Percentiles rank a stretch among this genome's conserved stretches.
Conservation (phyloP, 768 basidiomycete genomes). For the Leccinum arenicola region DNA sequence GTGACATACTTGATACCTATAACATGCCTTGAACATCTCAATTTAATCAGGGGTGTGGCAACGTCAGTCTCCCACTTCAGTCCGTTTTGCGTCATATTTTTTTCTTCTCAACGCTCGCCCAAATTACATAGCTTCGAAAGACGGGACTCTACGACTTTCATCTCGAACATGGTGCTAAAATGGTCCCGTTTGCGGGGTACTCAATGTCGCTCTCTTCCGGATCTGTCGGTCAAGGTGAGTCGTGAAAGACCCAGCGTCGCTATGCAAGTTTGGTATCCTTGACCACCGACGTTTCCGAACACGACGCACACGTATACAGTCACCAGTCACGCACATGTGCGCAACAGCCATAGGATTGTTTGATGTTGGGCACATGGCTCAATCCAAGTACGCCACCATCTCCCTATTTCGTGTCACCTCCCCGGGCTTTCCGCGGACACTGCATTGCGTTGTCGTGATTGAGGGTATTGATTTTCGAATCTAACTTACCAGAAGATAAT, state of each 20-base stretch:
- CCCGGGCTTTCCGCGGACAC: background rate
- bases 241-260: background rate
- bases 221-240: slow-evolving; percentile 72
- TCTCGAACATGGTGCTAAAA: slow-evolving; percentile 76
- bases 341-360: slow-evolving; percentile 80
- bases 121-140: slow-evolving; percentile 41
- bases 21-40: too few species aligned
- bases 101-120: background rate
- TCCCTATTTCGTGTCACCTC: background rate
- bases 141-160: slow-evolving; percentile 92
- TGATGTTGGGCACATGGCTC: slow-evolving; percentile 99
- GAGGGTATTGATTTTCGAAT: background rate
- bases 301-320: slow-evolving; percentile 42
- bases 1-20: too few species aligned
- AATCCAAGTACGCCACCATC: slow-evolving; percentile 62
- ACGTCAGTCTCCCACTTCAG: slow-evolving; percentile 13
- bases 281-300: slow-evolving; percentile 1
- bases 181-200: slow-evolving; percentile 96
- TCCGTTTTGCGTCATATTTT: background rate
- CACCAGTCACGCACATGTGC: slow-evolving; percentile 86
- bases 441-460: background rate
- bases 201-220: slow-evolving; percentile 92
- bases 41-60: slow-evolving; percentile 13
- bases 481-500: too few species aligned
- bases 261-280: slow-evolving; percentile 8